Base-by-base conservation (phyloP, 2,329 filamentous ascomycete genomes). In the Teratosphaeria gauchensis region DNA sequence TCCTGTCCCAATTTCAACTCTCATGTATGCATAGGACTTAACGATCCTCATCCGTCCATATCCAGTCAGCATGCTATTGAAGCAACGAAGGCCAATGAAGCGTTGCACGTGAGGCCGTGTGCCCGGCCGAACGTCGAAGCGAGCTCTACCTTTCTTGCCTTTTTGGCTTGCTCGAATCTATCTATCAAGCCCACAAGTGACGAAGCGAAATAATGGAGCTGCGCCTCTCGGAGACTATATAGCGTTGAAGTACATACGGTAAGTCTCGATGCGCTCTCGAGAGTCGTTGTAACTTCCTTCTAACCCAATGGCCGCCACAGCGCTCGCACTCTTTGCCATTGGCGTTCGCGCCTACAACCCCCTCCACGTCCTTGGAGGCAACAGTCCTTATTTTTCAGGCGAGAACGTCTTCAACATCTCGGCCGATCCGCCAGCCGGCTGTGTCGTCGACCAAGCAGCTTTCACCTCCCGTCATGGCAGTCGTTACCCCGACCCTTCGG, bases 401-500 rank as follows among this genome's bases (percentile, higher is more conserved):
- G 80, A 82, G 11, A 79, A 85, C 64, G 77, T 84, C 53, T 78
- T 81, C 60, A 75, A 73, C 12, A 82, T 86, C 57, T 79, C 80
- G 0, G 72, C 78, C 32, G 75, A 79, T 3, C 74, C 82, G 1
- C 84, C 84, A 0, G 74, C 78, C 1, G 76, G 78, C 51, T 87
- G 84, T 67, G 73, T 72, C 9, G 79, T 87, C 3, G 82, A 87
- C 59, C 79, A 84, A 64, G 83, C 80, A 2, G 81, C 82, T 4
- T 86, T 84, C 61, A 73, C 84, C 35, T 76, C 78, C 1, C 79
- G 84, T 19, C 84, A 86, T 72, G 85, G 84, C 19, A 84, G 82
- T 51, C 77, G 84, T 51, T 88, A 81, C 65, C 84, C 84, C 0
- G 84, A 86, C 62, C 72, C 72, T 1, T 82, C 83, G 3, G 83